Base-by-base conservation (phyloP, 805 yeast species). In the Teunomyces stri region DNA sequence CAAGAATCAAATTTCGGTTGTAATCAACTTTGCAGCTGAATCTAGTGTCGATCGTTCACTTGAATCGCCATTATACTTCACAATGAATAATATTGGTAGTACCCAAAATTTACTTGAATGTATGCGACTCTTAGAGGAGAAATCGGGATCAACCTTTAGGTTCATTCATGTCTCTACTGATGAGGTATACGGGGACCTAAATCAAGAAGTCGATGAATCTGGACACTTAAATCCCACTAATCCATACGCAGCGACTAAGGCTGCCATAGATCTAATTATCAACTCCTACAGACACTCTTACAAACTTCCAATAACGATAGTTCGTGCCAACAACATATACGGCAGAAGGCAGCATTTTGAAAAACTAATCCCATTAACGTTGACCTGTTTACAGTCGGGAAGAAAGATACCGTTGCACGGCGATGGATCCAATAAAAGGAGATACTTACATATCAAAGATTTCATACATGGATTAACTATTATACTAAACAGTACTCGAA, bases 191-290 rank as follows among this genome's bases (percentile, higher is more conserved):
- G 85, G 85, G 1, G 82, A 79, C 49, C 55, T 56, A 9, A 36
- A 38, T 5, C 41, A 39, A 1, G 51, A 47, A 6, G 65, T 61
- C 1, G 61, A 61, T 35, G 84, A 79, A 53, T 29, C 55, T 0
- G 60, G 71, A 5, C 51, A 52, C 0, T 55, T 80, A n/a, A 56
- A 61, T 10, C 85, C 85, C 1, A 74, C 84, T 0, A 79, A 78
- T 50, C 84, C 84, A 3, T 80, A 80, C 49, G 67, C 84, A 4
- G 83, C 84, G 0, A 65, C 82, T 10, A 80, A 80, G 53, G 84
- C 83, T 0, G 68, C 81, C 4, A 65, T 75, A 4, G 85, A 80
- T 45, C 55, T 80, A 59, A 67, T 80, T 3, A 68, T 75, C 2
- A 54, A 65, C 22, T 72, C 83, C 0, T 80, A 80, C 50, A 52